Conservation (phyloP, 1,284 basidiomycete genomes). For the Sphaerobolus stellatus region DNA sequence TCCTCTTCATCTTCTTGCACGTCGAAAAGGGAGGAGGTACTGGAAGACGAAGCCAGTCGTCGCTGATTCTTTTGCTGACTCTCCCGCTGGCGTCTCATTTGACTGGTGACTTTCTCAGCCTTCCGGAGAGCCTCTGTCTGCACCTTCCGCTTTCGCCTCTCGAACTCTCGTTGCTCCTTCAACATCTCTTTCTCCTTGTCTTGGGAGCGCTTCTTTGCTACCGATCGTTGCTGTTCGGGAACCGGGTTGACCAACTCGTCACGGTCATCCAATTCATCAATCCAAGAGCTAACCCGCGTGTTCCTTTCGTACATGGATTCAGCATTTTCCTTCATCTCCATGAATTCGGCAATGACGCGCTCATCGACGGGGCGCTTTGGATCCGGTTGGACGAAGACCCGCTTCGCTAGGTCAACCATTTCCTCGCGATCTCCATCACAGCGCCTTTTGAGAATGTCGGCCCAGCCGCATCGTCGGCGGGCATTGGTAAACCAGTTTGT, state of each 20-base stretch:
- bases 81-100: slow-evolving; percentile 2
- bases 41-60: neutral
- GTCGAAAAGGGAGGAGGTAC: neutral
- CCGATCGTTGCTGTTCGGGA: neutral
- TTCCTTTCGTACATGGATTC: slow-evolving; percentile 11
- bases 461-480: slow-evolving; percentile 56
- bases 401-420: slow-evolving; percentile 41
- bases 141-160: slow-evolving; percentile 2
- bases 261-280: slow-evolving; percentile 4
- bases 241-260: slow-evolving; percentile 5
- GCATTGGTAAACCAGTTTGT: slow-evolving; percentile 50
- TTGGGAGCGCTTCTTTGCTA: neutral
- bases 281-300: slow-evolving; percentile 9
- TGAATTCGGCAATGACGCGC: slow-evolving; percentile 33
- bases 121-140: slow-evolving; percentile 4
- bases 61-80: neutral
- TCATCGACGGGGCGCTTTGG: slow-evolving; percentile 20
- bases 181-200: neutral
- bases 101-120: slow-evolving; percentile 3
- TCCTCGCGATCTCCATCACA: slow-evolving; percentile 41
- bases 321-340: slow-evolving; percentile 30
- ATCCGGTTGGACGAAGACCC: slow-evolving; percentile 35
- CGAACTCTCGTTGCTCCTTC: slow-evolving; percentile 3
- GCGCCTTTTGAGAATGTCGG: slow-evolving; percentile 33
- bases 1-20: neutral